Evolutionary conservation across 192 early-diverging fungal genomes (phyloP).

Genomic region (Paraglomus brasilianum): DNA sequence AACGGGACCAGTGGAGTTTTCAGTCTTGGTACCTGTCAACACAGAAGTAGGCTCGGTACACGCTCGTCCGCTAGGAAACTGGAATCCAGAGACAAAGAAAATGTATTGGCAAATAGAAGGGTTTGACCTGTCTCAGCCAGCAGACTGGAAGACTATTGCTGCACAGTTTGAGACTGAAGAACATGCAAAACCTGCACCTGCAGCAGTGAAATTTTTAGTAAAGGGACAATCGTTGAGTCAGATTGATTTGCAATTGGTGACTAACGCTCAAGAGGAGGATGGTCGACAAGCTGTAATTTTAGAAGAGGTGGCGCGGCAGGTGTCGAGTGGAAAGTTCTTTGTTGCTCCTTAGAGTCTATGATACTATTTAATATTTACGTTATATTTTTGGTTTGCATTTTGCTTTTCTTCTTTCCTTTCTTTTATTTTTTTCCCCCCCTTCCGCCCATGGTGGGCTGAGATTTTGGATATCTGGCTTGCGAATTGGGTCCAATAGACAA

Average conservation of each 20-base stretch:
- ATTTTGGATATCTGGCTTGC: too few species aligned
- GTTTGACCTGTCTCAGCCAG: constrained; percentile 12
- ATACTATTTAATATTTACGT: too few species aligned
- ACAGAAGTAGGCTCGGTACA: constrained; percentile 47
- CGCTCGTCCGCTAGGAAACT: constrained; percentile 48
- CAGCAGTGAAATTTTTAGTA: constrained; percentile 20
- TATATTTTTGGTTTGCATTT: too few species aligned
- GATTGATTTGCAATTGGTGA: constrained; percentile 22
- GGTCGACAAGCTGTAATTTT: too few species aligned
- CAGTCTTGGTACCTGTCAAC: constrained; percentile 49
- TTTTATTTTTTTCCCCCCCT: too few species aligned
- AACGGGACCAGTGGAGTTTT: constrained; percentile 36
- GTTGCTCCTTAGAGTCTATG: too few species aligned
- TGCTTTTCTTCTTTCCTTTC: too few species aligned
- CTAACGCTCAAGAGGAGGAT: neutral
- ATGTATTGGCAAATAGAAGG: constrained; percentile 52
- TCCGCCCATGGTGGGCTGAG: too few species aligned
- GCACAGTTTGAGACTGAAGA: constrained; percentile 26
- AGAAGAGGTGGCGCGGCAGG: too few species aligned
- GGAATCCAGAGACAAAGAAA: constrained; percentile 49
- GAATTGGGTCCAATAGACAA: too few species aligned
- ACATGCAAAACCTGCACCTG: constrained; percentile 3
- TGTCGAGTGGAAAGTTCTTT: too few species aligned
- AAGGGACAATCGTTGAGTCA: constrained; percentile 30
- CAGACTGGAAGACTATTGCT: constrained; percentile 14